Conservation (phyloP, 2,329 filamentous ascomycete species). For the Thelonectria blattea region DNA sequence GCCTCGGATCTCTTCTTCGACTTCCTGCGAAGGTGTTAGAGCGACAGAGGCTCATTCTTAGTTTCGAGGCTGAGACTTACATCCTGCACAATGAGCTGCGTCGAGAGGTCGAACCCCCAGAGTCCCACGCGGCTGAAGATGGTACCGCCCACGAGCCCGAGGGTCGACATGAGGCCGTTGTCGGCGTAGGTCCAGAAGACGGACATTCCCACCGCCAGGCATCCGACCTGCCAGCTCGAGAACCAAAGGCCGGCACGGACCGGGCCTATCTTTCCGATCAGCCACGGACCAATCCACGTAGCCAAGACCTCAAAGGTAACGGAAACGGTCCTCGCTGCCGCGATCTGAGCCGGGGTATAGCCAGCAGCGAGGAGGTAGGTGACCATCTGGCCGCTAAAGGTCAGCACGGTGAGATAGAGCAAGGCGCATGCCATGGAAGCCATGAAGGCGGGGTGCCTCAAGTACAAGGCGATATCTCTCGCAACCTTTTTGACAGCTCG, state of each 20-base stretch:
- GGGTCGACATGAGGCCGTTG: conserved; percentile 47
- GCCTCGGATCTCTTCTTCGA: conserved; percentile 63
- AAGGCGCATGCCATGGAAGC: conserved; percentile 65
- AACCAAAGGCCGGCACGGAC: conserved; percentile 75
- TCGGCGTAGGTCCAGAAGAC: conserved; percentile 47
- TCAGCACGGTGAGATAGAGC: conserved; percentile 67
- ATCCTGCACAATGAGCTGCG: conserved; percentile 67
- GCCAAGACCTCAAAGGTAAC: conserved; percentile 64
- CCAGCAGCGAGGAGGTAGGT: conserved; percentile 65
- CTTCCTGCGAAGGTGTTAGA: conserved; percentile 49
- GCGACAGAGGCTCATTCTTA: not conserved
- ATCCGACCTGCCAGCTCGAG: conserved; percentile 69
- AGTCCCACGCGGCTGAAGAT: conserved; percentile 65
- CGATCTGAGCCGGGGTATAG: conserved; percentile 58
- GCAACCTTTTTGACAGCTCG: conserved; percentile 19
- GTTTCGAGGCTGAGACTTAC: conserved; percentile 43
- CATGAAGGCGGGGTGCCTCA: conserved; percentile 61
- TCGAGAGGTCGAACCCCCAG: conserved; percentile 66
- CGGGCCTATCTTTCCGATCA: conserved; percentile 61
- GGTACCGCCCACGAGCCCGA: conserved; percentile 56
- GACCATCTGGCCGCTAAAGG: conserved; percentile 67
- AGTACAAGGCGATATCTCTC: conserved; percentile 49
- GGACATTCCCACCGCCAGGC: conserved; percentile 52
- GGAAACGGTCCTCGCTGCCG: conserved; percentile 58
- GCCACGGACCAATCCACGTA: conserved; percentile 63